Base-by-base conservation (phyloP, 495 filamentous ascomycete genomes). In the Penicillium bialowiezense region DNA sequence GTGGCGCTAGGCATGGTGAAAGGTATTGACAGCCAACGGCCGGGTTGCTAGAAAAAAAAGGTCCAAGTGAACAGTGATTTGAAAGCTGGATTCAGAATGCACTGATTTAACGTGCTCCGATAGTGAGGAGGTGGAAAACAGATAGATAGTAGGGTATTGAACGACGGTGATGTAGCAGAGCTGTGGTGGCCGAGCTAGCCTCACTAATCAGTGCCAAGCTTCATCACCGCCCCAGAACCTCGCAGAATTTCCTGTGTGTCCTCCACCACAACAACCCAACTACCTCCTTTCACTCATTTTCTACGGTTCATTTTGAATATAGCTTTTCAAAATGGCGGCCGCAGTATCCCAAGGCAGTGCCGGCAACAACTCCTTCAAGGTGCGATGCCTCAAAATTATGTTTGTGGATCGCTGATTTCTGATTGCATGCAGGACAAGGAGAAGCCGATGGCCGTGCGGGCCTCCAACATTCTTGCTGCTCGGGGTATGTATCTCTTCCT, bases 391-490 rank as follows among this genome's bases (percentile, higher is more conserved):
- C 49, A 53, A 55, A 59, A 56, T 51, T 54, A 56, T 61, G 50
- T 50, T 51, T 66, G 68, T 70, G 67, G 56, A 56, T 56, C 51
- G 23, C 18, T 45, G 51, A 56, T 59, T 64, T 61, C 78, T 86
- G 65, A 87, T 64, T 37, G 49, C 50, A 50, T 63, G 48, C 64
- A 95, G 89, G 89, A 95, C 72, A 97, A 96, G 81, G 92, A 96
- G 78, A 98, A 98, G 88, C 93, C 93, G 51, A 82, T 89, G 78
- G 95, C 93, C 44, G 93, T 98, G 55, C 88, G 93, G 50, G 87
- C 85, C 44, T 87, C 88, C 50, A 98, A 98, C 71, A 97, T 98
- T 71, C 85, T 95, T 58, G 93, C 93, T 57, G 93, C 93, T 57
- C 85, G 92, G 88, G 90, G 90, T 93, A 82, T 68, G 62, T 57